A percentile compares a stretch with the other conserved stretches of the same genome.
phyloP scores from a whole-genome alignment of 2,329 filamentous ascomycete species.

The Fusarium verrucosum region DNA sequence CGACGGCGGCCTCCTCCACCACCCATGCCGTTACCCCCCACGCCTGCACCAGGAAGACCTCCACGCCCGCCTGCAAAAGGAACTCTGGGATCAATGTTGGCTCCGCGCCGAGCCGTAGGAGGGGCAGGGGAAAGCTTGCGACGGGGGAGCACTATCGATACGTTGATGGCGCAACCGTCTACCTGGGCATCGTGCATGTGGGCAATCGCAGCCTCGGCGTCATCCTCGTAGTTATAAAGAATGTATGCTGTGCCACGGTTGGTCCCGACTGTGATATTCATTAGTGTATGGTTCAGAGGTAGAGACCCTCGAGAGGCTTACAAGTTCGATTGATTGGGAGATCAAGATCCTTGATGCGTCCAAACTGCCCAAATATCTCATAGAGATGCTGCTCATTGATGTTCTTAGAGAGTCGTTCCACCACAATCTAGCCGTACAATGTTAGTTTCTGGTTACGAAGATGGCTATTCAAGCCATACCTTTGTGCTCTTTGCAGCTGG shows the following conservation, averaged over 20 bases:
- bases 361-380: constrained; percentile 93
- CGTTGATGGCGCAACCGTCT: constrained; percentile 82
- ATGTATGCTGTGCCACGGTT: constrained; percentile 96
- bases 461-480: constrained; percentile 47
- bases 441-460: constrained; percentile 15
- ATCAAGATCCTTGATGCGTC: constrained; percentile 85
- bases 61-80: constrained; percentile 47
- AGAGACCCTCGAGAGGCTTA: constrained; percentile 56
- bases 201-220: constrained; percentile 88
- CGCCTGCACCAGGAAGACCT: constrained; percentile 43
- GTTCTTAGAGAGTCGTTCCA: constrained; percentile 95
- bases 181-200: constrained; percentile 99
- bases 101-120: constrained; percentile 72
- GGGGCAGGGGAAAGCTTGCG: constrained; percentile 84
- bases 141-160: constrained; percentile 87
- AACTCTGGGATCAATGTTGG: constrained; percentile 63
- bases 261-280: constrained; percentile 70
- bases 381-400: constrained; percentile 87
- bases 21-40: constrained; percentile 46
- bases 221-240: constrained; percentile 77
- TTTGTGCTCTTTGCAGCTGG: constrained; percentile 62
- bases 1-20: constrained; percentile 52
- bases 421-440: constrained; percentile 74
- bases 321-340: constrained; percentile 89
- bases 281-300: constrained; percentile 22